Evolutionary conservation across 2,329 filamentous ascomycete genomes (phyloP), one percentile per base, ranked within the genome.

Genomic region (Trichoderma pleuroti): DNA sequence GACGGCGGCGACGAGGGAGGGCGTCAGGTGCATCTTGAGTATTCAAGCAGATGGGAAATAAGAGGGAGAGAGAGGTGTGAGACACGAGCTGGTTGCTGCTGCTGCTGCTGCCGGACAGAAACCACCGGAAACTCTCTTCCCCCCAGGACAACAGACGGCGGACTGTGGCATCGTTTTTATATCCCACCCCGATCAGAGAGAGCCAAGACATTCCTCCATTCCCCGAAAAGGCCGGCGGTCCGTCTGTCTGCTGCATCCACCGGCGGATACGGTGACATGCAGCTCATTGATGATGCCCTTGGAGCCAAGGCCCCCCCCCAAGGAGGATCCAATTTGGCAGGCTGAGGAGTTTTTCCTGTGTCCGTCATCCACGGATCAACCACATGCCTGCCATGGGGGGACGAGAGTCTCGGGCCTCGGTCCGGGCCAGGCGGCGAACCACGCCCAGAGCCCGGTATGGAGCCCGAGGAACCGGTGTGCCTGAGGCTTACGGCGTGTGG

Each of bases 11-110:
- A 80, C 49, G 56, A 78, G 72, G 28, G 77, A 70, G 18, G 75
- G 71, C 28, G 75, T 75, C 74, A 80, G 73, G 66, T 76, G 79
- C 81, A 82, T 82, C 24, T 70, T 74, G 5, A 36, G n/a, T 70
- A 3, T 28, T 28, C 9, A 18, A 14, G 26, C 26, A 28, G 5
- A 28, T 5, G 5, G 5, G 26, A 28, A 28, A 28, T 5, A 28
- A 28, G 26, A 28, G 26, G 5, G 16, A 57, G 28, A 5, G 28
- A n/a, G 26, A 21, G 36, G 46, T 34, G n/a, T 26, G 26, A 21
- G 10, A 59, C 36, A 5, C 49, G 24, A n/a, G n/a, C n/a, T n/a
- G n/a, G n/a, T n/a, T n/a, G n/a, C n/a, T n/a, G n/a, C n/a, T n/a
- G n/a, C 39, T 52, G 28, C 28, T 49, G 56, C 56, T 68, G 11